A percentile compares a stretch with the other conserved stretches of the same genome.
Evolutionary conservation across 305 asterid species (phyloP).

Genomic region (Solanum aculeatissimum): DNA sequence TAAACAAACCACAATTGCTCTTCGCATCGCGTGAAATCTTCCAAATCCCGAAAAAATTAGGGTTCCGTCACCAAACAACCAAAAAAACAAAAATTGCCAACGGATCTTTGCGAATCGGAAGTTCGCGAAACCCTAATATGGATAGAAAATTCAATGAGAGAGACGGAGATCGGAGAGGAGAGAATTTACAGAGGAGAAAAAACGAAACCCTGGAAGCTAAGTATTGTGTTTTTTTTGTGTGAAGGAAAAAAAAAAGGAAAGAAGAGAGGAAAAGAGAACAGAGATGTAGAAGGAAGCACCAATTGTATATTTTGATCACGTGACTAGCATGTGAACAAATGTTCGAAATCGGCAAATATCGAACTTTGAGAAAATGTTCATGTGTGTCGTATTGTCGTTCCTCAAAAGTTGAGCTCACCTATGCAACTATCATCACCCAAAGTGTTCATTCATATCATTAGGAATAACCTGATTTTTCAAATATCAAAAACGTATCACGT

Average conservation of each 20-base stretch:
- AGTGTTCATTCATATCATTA: not conserved
- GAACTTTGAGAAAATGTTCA: not conserved
- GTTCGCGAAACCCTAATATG: not conserved
- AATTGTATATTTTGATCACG: not conserved
- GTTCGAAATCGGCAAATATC: not conserved
- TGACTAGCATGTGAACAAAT: not conserved
- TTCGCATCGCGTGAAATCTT: not conserved
- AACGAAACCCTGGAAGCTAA: constrained; percentile 4
- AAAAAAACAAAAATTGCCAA: not conserved
- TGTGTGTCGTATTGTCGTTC: not conserved
- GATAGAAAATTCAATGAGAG: not conserved
- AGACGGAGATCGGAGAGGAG: constrained; percentile 6
- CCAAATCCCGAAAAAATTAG: not conserved
- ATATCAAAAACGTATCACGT: not conserved
- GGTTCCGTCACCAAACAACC: not conserved
- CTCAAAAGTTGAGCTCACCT: not conserved
- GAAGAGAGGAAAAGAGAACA: not conserved
- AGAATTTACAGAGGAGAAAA: not conserved
- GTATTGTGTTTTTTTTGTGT: not conserved
- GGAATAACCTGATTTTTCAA: not conserved
- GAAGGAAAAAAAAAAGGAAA: not conserved
- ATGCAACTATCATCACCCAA: too few species aligned
- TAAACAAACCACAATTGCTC: not conserved
- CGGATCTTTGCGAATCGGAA: constrained; percentile 3
- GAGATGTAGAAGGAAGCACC: not conserved